phyloP scores from a whole-genome alignment of 2,329 filamentous ascomycete genomes.

The Hirsutella minnesotensis region DNA sequence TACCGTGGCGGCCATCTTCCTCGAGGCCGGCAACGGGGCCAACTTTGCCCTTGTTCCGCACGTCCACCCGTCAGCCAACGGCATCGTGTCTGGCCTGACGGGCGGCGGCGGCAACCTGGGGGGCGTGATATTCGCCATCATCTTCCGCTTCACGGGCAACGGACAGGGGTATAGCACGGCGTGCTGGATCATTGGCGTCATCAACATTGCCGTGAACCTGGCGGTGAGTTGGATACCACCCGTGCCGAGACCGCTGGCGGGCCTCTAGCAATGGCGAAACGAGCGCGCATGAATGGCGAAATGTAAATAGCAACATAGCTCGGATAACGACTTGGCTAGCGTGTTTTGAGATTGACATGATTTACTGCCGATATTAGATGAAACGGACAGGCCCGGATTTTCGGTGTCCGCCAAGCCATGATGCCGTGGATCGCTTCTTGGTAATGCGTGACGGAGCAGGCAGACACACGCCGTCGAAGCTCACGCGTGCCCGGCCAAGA shows the following conservation, averaged over 20 bases:
- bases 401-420: no score
- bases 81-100: constrained; percentile 62
- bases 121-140: constrained; percentile 74
- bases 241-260: no score
- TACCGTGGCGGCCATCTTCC: constrained; percentile 66
- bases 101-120: constrained; percentile 77
- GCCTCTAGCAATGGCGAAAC: no score
- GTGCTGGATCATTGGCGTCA: constrained; percentile 73
- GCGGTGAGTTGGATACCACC: constrained; percentile 44
- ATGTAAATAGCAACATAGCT: no score
- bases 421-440: no score
- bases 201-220: constrained; percentile 60
- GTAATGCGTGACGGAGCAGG: no score
- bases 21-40: constrained; percentile 75
- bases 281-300: constrained; percentile 11
- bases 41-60: constrained; percentile 83
- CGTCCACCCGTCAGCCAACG: constrained; percentile 73
- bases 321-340: no score
- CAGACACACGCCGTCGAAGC: no score
- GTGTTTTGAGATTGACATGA: no score
- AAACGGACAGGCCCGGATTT: no score
- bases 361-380: no score
- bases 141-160: constrained; percentile 58
- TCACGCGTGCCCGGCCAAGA: no score
- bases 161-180: constrained; percentile 55